Base-by-base conservation (phyloP, 2,329 filamentous ascomycete genomes). In the Pseudogymnoascus sp. region DNA sequence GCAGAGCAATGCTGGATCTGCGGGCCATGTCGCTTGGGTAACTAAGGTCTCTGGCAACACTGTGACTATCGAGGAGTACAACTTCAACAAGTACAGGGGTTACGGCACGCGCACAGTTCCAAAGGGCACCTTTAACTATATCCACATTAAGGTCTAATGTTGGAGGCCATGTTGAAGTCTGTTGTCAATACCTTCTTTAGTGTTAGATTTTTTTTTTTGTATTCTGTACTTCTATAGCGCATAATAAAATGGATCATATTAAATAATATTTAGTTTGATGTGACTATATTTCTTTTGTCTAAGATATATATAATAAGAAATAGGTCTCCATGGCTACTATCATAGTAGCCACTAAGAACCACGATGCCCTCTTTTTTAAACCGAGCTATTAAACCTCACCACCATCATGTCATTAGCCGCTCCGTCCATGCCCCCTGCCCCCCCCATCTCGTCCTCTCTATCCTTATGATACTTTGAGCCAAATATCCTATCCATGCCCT, bases 401-500 rank as follows among this genome's bases (percentile, higher is more conserved):
- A 50, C 13, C 44, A 50, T 50, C 23, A 9, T n/a, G 2, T 21
- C 44, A 29, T 50, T 50, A 50, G 23, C 44, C 21, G 44, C 26
- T 29, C 44, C 42, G 2, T 46, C 11, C 21, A 46, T 46, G 21
- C 23, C 40, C 5, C 17, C 59, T 17, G 50, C 17, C 11, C 33
- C 23, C 7, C 37, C 64, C 31, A 60, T 21, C 35, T 62, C 63
- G 26, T n/a, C 61, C 31, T 29, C 29, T 9, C 44, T 29, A 3
- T 59, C 13, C 59, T 56, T 60, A n/a, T 63, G 64, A 37, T 68
- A 70, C 42, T 65, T 65, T 33, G 50, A 64, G 21, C 67, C 68
- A 60, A 70, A 70, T 31, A 70, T 53, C 15, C 64, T 65, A 64
- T 93, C 90, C 65, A 93, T 88, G 72, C 92, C 88, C 75, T 93